Evolutionary conservation across 2,329 filamentous ascomycete genomes (phyloP).

Genomic region (Fusarium chaquense): DNA sequence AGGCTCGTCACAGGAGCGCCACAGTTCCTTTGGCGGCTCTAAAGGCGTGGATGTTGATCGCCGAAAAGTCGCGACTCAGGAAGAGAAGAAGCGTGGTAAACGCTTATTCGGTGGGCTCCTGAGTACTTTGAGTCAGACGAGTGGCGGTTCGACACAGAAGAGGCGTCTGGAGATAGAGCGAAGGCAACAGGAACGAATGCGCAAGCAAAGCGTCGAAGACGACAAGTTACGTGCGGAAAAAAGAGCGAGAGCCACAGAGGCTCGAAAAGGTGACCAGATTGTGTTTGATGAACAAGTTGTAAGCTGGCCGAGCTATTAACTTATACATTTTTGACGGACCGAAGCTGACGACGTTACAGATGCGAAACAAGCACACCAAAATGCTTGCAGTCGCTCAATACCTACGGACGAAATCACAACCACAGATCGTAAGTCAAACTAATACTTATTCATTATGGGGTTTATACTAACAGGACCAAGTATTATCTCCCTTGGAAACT

Average conservation of each 20-base stretch:
- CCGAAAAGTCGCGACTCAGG: constrained; percentile 56
- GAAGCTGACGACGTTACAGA: constrained; percentile 62
- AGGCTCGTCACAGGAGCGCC: constrained; percentile 29
- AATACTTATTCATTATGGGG: neutral
- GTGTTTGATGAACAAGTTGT: constrained; percentile 82
- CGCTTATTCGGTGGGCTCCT: constrained; percentile 87
- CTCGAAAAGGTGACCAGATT: constrained; percentile 77
- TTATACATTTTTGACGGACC: neutral
- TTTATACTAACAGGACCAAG: constrained; percentile 58
- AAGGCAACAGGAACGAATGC: constrained; percentile 80
- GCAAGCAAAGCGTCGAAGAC: constrained; percentile 78
- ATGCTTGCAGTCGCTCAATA: constrained; percentile 78
- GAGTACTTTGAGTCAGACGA: constrained; percentile 80
- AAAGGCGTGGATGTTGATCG: constrained; percentile 35
- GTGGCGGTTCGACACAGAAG: constrained; percentile 71
- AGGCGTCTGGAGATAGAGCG: constrained; percentile 84
- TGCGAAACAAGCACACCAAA: constrained; percentile 79
- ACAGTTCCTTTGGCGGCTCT: constrained; percentile 20
- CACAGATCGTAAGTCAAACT: constrained; percentile 74
- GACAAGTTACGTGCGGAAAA: constrained; percentile 75
- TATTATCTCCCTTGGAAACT: constrained; percentile 89
- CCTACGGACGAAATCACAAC: constrained; percentile 77
- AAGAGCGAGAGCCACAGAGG: constrained; percentile 69
- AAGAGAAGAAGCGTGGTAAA: constrained; percentile 87
- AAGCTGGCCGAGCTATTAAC: constrained; percentile 52